Evolutionary conservation across 352 stramenopile genomes (phyloP).

Genomic region (Hyaloperonospora arabidopsidis): DNA sequence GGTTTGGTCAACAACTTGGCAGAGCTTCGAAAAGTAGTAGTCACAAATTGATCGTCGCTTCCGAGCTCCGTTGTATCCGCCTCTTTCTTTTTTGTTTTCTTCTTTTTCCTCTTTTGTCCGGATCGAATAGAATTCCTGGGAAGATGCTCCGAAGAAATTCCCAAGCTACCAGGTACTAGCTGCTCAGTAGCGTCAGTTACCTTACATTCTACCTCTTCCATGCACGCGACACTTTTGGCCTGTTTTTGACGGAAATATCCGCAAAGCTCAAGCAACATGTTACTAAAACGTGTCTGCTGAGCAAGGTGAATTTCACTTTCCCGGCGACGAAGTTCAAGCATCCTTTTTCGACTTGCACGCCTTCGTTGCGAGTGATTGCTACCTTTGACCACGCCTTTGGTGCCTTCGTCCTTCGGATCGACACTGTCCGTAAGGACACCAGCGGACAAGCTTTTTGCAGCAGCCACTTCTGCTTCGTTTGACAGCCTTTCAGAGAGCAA

Average conservation of each 20-base stretch:
- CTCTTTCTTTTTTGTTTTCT: conserved; percentile 28
- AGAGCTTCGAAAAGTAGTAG: conserved; percentile 5
- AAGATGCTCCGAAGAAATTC: conserved; percentile 1
- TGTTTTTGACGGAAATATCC: conserved; percentile 25
- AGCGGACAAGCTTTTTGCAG: neutral
- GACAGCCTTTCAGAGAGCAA: conserved; percentile 51
- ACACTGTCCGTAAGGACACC: neutral
- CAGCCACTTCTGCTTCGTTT: conserved; percentile 27
- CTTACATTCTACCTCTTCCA: conserved; percentile 29
- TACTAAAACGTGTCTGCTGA: conserved; percentile 37
- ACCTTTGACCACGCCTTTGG: conserved; percentile 4
- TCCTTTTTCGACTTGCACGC: conserved; percentile 56
- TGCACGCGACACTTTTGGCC: conserved; percentile 15
- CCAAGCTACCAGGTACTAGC: conserved; percentile 18
- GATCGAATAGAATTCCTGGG: conserved; percentile 1
- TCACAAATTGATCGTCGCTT: conserved; percentile 1
- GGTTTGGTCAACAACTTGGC: conserved; percentile 9
- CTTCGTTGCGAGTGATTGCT: conserved; percentile 46
- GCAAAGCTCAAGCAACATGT: conserved; percentile 38
- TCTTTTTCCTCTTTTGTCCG: conserved; percentile 29
- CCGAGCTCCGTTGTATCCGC: neutral
- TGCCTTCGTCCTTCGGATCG: neutral
- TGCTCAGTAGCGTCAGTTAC: conserved; percentile 34
- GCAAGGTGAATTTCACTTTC: conserved; percentile 26
- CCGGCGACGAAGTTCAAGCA: conserved; percentile 51